A percentile compares a stretch with the other conserved stretches of the same genome.
These are phyloP conservation scores for Thalassiosira mediterranea DNA, from an alignment of 352 stramenopile genomes.

Conservation along the genomic window DNA sequence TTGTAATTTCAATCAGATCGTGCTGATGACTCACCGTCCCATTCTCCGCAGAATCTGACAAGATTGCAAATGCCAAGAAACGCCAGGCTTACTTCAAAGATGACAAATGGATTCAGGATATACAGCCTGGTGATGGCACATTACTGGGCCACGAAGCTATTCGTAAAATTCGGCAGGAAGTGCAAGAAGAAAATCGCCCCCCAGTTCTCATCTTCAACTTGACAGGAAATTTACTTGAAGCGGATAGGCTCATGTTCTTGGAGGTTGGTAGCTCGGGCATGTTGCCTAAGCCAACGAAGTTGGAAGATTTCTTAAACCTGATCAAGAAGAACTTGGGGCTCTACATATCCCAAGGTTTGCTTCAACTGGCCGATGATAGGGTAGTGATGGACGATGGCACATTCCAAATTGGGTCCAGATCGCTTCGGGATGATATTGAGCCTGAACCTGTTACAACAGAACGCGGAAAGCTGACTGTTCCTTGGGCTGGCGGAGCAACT, in stretches of 20 bases:
- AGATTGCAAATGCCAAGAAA: conserved; percentile 48
- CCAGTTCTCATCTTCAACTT: conserved; percentile 57
- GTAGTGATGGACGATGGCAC: conserved; percentile 46
- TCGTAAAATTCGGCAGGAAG: conserved; percentile 42
- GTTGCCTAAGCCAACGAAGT: conserved; percentile 57
- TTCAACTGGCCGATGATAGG: conserved; percentile 33
- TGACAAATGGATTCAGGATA: conserved; percentile 56
- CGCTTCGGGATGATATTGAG: conserved; percentile 25
- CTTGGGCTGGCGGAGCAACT: conserved; percentile 44
- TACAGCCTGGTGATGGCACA: conserved; percentile 39
- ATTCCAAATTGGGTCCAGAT: conserved; percentile 39
- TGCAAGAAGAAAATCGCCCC: conserved; percentile 40
- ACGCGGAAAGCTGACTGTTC: conserved; percentile 32
- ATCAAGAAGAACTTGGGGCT: conserved; percentile 47
- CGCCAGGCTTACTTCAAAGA: conserved; percentile 59
- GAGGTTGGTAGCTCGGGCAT: conserved; percentile 53
- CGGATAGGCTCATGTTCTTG: conserved; percentile 52
- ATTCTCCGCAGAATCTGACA: conserved; percentile 29
- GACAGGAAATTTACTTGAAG: conserved; percentile 57
- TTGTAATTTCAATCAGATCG: too few relatives aligned
- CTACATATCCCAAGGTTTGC: conserved; percentile 43
- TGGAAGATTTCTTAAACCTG: conserved; percentile 53
- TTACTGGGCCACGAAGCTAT: conserved; percentile 55
- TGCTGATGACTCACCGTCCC: too few relatives aligned
- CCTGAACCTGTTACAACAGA: conserved; percentile 29